Base-by-base conservation (phyloP, 2,329 filamentous ascomycete species). In the Calonectria hongkongensis region DNA sequence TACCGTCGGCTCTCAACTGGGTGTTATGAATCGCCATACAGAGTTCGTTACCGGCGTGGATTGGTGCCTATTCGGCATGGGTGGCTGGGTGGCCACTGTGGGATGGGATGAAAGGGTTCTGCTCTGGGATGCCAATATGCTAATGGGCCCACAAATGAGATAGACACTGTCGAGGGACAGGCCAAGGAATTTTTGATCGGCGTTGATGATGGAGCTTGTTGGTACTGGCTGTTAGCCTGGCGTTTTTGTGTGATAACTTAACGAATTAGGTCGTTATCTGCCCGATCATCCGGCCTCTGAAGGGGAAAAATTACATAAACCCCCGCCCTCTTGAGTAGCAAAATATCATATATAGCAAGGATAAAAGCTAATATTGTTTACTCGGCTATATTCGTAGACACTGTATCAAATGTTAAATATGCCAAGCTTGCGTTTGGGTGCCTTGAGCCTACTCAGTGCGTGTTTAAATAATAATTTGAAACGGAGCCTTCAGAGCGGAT, bases 11-110 rank as follows among this genome's bases (percentile, higher is more conserved):
- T 87, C 89, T 28, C 93, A 98, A 84, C 86, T 98, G 78, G 96
- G 95, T 4, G 86, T 95, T 47, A 98, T 99, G 96, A 95, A 94
- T 70, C 87, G 92, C 21, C 97, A 99, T 83, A 98, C 96, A 0
- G 97, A 99, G 86, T 99, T 99, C 80, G 95, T 94, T 12, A 98
- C 95, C 4, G 97, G 97, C 9, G 94, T 98, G 0, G 97, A 99
- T 83, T 99, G 97, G 97, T 99, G 97, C 85, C 85, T 99, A 54
- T 99, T 99, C 84, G 97, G 97, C 5, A 94, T 92, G 28, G 96
- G 98, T 75, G 97, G 97, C 6, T 99, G 97, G 97, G 96, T 96
- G 77, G 96, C 97, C 2, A 97, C 94, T 74, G 94, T 94, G 2
- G 96, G 95, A 0, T 99, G 97, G 97, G 97, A 99, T 80, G 95